Conservation (phyloP, 768 basidiomycete species). For the Tulasnella calospora region DNA sequence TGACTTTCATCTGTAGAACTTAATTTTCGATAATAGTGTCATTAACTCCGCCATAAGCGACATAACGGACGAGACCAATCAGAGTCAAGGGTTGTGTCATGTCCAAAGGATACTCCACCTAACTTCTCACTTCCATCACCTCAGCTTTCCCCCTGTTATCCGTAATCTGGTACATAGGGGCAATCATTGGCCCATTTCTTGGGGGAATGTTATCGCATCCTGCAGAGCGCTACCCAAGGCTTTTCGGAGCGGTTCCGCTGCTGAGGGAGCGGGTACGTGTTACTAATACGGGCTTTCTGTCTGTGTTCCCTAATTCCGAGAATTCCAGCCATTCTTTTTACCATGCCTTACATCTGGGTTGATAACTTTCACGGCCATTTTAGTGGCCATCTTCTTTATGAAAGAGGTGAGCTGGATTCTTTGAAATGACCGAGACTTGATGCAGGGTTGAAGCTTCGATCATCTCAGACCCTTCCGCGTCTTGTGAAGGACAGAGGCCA, state of each 20-base stretch:
- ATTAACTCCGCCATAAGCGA: slow-evolving; percentile 56
- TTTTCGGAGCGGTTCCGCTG: slow-evolving; percentile 43
- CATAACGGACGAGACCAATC: slow-evolving; percentile 59
- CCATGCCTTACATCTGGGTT: slow-evolving; percentile 51
- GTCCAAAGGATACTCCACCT: not conserved
- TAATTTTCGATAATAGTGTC: slow-evolving; percentile 30
- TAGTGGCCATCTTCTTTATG: slow-evolving; percentile 47
- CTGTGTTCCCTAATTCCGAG: not conserved
- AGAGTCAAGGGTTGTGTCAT: slow-evolving; percentile 39
- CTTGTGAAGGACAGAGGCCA: not conserved
- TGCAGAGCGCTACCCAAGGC: slow-evolving; percentile 45
- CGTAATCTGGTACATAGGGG: slow-evolving; percentile 8
- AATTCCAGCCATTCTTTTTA: slow-evolving; percentile 46
- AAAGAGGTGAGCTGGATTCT: slow-evolving; percentile 46
- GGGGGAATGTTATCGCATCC: slow-evolving; percentile 60
- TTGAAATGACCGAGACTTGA: not conserved
- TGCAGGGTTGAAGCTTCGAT: not conserved
- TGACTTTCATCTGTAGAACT: not conserved
- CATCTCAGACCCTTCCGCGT: not conserved
- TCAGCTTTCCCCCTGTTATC: slow-evolving; percentile 14
- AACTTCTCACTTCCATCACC: not conserved
- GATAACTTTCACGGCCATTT: slow-evolving; percentile 44
- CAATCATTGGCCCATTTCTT: slow-evolving; percentile 32
- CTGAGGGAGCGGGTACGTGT: slow-evolving; percentile 34
- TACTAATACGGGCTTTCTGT: not conserved